Conservation (phyloP, 225 moss, liverwort and hornwort species). For the Pleurozium schreberi region DNA sequence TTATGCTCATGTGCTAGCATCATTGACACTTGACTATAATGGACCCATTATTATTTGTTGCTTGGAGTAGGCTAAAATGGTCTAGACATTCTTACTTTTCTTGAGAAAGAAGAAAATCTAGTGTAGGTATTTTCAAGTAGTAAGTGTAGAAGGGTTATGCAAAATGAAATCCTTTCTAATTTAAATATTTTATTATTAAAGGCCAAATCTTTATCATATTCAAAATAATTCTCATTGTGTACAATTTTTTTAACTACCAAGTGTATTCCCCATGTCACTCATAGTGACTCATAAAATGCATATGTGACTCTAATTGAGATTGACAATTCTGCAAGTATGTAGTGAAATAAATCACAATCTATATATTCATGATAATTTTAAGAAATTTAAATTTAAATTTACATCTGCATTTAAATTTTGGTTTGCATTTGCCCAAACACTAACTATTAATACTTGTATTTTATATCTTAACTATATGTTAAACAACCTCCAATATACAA, state of each 20-base stretch:
- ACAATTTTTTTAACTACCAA: background rate
- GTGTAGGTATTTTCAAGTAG: background rate
- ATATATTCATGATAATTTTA: background rate
- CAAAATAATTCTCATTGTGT: background rate
- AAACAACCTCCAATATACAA: background rate
- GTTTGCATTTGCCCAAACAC: background rate
- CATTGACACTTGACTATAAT: no score
- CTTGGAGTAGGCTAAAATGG: background rate
- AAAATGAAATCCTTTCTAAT: background rate
- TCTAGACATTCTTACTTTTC: background rate
- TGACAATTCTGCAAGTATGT: background rate
- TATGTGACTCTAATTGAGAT: background rate
- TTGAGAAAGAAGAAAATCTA: background rate
- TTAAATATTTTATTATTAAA: background rate
- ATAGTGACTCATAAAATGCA: background rate
- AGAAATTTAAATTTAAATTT: no score
- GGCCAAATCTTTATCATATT: background rate
- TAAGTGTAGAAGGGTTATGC: no score
- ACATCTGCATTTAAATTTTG: background rate
- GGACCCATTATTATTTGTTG: background rate
- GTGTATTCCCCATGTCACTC: rapidly evolving
- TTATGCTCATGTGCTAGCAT: no score
- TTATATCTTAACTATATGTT: background rate
- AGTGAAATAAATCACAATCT: background rate
- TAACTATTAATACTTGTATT: no score